Percentiles rank a stretch among this genome's conserved stretches.
Evolutionary conservation across 306 rosid species (phyloP).

Genomic region (Phaseolus lunatus): DNA sequence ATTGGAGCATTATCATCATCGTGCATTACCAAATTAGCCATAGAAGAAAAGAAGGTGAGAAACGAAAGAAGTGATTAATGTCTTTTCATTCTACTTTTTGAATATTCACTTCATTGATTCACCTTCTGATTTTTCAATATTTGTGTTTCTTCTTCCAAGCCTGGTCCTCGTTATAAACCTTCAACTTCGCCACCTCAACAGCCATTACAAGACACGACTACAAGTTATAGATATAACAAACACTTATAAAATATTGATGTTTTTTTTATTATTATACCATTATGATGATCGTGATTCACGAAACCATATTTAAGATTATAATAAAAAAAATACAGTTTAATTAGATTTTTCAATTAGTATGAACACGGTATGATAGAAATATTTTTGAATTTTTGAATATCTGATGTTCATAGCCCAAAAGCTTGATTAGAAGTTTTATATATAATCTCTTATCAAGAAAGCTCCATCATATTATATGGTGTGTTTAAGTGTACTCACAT

Average conservation of each 20-base stretch:
- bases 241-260: too few species aligned
- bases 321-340: too few species aligned
- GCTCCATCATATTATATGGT: slow-evolving; percentile 1
- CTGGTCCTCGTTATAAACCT: not conserved
- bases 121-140: slow-evolving; percentile 39
- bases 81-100: slow-evolving; percentile 21
- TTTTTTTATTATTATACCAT: too few species aligned
- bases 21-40: slow-evolving; percentile 35
- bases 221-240: too few species aligned
- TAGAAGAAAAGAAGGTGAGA: slow-evolving; percentile 33
- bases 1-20: not conserved
- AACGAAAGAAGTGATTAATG: slow-evolving; percentile 15
- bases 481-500: not conserved
- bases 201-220: not conserved
- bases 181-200: not conserved
- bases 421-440: not conserved
- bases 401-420: too few species aligned
- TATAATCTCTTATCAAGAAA: not conserved
- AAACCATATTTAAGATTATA: too few species aligned
- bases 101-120: slow-evolving; percentile 20
- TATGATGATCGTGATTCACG: too few species aligned
- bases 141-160: not conserved
- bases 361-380: too few species aligned
- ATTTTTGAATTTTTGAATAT: too few species aligned
- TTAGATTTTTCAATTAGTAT: too few species aligned